Base-by-base conservation (phyloP, 2,329 filamentous ascomycete species). In the Arthrobotrys entomopaga region DNA sequence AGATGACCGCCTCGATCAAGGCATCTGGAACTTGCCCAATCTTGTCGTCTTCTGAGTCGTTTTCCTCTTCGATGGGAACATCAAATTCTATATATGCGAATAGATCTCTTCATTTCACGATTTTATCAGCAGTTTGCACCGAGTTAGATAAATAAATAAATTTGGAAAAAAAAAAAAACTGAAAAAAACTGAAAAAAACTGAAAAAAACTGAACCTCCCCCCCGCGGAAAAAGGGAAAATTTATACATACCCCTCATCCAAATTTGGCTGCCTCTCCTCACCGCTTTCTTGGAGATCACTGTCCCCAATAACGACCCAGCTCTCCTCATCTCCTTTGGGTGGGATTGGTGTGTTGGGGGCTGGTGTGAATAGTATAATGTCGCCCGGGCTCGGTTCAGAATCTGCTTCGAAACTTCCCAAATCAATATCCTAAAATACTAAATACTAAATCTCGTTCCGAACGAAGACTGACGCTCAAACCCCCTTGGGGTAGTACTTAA, bases 81-180 rank as follows among this genome's bases (percentile, higher is more conserved):
- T 43, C 53, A 10, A 57, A 57, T 43, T 57, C 53, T 22, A 57
- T 24, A 43, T 57, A 57, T 24, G 19, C 42, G 29, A 57, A 57
- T 56, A 56, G 8, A 40, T 56, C 52, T 16, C 46, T 22, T 4
- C 24, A 7, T 56, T 22, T 56, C 5, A 6, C 8, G 11, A 16
- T n/a, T 56, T 10, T 19, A 50, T 22, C 4, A 22, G n/a, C 52
- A 29, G 7, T 56, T 56, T 19, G 29, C 8, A n/a, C 13, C 16
- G 8, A 46, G 42, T 13, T 46, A 46, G 8, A 34, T n/a, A n/a
- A n/a, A n/a, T n/a, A n/a, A n/a, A n/a, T n/a, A n/a, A 13, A 40
- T 40, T 40, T n/a, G n/a, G n/a, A n/a, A n/a, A n/a, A n/a, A n/a
- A n/a, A n/a, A n/a, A n/a, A n/a, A n/a, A n/a, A n/a, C n/a, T n/a